Percentiles rank a stretch among this genome's conserved stretches.
phyloP scores from a whole-genome alignment of 306 rosid genomes.

The Lathyrus oleraceus region DNA sequence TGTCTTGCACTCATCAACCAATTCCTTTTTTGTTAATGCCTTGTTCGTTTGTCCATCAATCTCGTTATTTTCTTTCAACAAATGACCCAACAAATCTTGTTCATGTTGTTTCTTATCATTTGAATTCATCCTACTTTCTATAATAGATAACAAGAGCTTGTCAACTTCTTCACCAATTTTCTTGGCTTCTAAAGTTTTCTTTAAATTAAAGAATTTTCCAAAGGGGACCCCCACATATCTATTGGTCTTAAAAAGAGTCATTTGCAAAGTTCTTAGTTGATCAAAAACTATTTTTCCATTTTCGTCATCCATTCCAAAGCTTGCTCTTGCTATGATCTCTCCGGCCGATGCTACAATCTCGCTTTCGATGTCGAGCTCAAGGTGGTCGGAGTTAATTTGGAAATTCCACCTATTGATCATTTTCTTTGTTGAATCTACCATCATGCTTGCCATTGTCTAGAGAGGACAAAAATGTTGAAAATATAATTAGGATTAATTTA shows the following conservation, averaged over 20 bases:
- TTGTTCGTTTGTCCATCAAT: not conserved
- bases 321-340: conserved; percentile 76
- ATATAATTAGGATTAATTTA: not conserved
- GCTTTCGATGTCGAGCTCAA: conserved; percentile 61
- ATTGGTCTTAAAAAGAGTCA: conserved; percentile 56
- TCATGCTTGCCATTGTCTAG: conserved; percentile 56
- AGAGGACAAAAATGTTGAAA: not conserved
- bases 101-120: conserved; percentile 26
- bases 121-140: conserved; percentile 41
- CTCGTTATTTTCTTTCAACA: not conserved
- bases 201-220: conserved; percentile 41
- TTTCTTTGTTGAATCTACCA: conserved; percentile 57
- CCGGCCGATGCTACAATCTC: conserved; percentile 64
- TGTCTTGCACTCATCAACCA: not conserved
- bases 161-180: conserved; percentile 66
- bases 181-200: conserved; percentile 54
- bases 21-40: not conserved
- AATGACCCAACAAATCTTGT: conserved; percentile 50
- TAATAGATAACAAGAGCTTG: conserved; percentile 41
- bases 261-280: conserved; percentile 57
- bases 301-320: conserved; percentile 63
- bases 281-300: conserved; percentile 46
- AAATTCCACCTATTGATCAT: conserved; percentile 64
- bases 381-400: conserved; percentile 41
- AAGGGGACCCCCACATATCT: conserved; percentile 76